phyloP scores from a whole-genome alignment of 2,329 filamentous ascomycete species.

The Coniochaeta sp. region DNA sequence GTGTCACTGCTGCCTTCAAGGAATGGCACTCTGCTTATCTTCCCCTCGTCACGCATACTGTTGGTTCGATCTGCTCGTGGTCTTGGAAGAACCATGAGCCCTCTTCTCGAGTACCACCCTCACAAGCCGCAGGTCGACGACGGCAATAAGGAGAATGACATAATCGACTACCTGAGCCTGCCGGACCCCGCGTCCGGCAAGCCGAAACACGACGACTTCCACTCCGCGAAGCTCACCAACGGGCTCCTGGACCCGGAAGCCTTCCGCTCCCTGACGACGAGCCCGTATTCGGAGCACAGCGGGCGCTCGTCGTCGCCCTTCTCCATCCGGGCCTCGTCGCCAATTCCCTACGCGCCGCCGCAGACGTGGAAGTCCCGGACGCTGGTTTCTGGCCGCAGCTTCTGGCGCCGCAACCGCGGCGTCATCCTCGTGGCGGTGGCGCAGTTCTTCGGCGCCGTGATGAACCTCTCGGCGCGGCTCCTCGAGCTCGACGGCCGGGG shows the following conservation, averaged over 20 bases:
- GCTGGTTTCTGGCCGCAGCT: slow-evolving; percentile 18
- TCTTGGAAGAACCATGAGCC: neutral
- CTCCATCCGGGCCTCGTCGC: slow-evolving; percentile 6
- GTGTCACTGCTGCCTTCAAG: neutral
- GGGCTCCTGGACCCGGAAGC: slow-evolving; percentile 21
- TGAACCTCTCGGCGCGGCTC: slow-evolving; percentile 76
- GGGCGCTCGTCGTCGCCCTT: slow-evolving; percentile 17
- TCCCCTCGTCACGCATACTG: neutral
- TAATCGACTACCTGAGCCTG: slow-evolving; percentile 17
- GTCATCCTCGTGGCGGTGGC: slow-evolving; percentile 65
- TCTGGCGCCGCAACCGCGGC: slow-evolving; percentile 64
- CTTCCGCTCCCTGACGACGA: slow-evolving; percentile 31
- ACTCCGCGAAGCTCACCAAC: slow-evolving; percentile 9
- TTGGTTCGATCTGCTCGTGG: neutral
- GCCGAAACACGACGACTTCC: neutral
- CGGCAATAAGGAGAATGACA: slow-evolving; percentile 14
- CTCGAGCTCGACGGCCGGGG: slow-evolving; percentile 65
- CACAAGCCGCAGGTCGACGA: slow-evolving; percentile 16
- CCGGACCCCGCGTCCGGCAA: neutral
- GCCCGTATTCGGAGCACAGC: slow-evolving; percentile 29
- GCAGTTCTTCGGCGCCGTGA: slow-evolving; percentile 75
- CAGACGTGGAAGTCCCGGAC: slow-evolving; percentile 6
- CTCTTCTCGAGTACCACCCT: neutral
- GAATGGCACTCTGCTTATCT: neutral
- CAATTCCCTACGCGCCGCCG: slow-evolving; percentile 12